Evolutionary conservation across 2,329 filamentous ascomycete species (phyloP).

Genomic region (Botrytis tulipae): DNA sequence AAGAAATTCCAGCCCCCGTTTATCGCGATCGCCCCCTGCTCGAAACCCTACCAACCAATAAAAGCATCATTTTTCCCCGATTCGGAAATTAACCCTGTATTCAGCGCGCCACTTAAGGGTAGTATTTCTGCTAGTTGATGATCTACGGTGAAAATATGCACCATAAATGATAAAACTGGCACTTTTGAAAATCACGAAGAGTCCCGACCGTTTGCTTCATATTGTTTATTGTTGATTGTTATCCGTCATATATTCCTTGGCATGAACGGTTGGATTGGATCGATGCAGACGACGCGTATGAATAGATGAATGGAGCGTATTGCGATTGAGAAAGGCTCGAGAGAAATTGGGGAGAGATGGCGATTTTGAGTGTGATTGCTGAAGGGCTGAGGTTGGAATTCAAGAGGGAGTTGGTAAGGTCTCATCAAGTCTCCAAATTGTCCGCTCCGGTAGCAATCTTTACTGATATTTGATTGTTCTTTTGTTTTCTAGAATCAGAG

Average conservation of each 20-base stretch:
- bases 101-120: constrained; percentile 12
- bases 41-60: constrained; percentile 3
- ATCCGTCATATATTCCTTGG: not conserved
- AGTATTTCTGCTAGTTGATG: not conserved
- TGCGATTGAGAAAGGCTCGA: not conserved
- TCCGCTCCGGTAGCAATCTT: not conserved
- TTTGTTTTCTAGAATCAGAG: constrained; percentile 22
- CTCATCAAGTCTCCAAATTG: not conserved
- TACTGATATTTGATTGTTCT: not conserved
- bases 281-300: not conserved
- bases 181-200: not conserved
- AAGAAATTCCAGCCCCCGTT: not conserved
- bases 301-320: not conserved
- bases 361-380: constrained; percentile 4
- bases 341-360: not conserved
- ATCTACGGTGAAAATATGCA: constrained; percentile 15
- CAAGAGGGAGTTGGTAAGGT: constrained; percentile 15
- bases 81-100: constrained; percentile 14
- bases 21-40: not conserved
- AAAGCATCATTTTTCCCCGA: constrained; percentile 16
- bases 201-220: not conserved
- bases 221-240: not conserved
- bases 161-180: not conserved
- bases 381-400: constrained; percentile 15
- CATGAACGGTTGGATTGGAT: not conserved